Base-by-base conservation (phyloP, 371 early-diverging fungal genomes). In the Mucor circinelloides region DNA sequence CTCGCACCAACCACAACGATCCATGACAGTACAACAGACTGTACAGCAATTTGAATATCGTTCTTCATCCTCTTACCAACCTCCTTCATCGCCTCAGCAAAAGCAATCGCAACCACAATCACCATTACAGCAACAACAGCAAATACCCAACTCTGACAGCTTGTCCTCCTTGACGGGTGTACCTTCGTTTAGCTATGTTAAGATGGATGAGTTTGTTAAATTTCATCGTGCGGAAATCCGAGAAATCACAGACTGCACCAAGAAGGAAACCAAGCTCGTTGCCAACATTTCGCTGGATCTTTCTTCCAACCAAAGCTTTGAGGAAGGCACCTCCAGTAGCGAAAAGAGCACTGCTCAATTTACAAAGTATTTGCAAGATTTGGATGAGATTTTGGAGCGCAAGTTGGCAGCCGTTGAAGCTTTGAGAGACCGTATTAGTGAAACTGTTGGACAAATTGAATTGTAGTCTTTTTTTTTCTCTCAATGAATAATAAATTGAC, bases 151-250 rank as follows among this genome's bases (percentile, higher is more conserved):
- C n/a, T 56, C 56, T 31, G 52, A 52, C 4, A 52, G 27, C 36
- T 7, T 57, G 17, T 30, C 55, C 23, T 57, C 66, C 1, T 32
- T 58, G 38, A 36, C 48, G 17, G 67, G 67, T 3, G 64, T 68
- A 5, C 71, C 71, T 10, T 64, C 69, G 5, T 78, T 82, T 63
- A 71, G 72, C 6, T 62, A 36, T 21, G 62, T 70, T 17, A 63
- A 64, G 17, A 88, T 93, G 65, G 91, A 94, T 25, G 85, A 89
- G 4, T 88, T 96, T 66, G 85, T 95, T 9, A 88, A 85, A 19
- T 80, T 85, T 59, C 97, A 96, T 66, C 89, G 95, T 4, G 85
- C 88, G 23, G 91, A 95, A 74, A 83, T 97, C 52, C 87, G 92
- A 6, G 88, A 93, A 42, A 87, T 89, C 5, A 89, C 90, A 13